Evolutionary conservation across 1,139 yeast genomes (phyloP), one percentile per base, ranked within the genome.

Genomic region (Blastobotrys raffinosifermentans): DNA sequence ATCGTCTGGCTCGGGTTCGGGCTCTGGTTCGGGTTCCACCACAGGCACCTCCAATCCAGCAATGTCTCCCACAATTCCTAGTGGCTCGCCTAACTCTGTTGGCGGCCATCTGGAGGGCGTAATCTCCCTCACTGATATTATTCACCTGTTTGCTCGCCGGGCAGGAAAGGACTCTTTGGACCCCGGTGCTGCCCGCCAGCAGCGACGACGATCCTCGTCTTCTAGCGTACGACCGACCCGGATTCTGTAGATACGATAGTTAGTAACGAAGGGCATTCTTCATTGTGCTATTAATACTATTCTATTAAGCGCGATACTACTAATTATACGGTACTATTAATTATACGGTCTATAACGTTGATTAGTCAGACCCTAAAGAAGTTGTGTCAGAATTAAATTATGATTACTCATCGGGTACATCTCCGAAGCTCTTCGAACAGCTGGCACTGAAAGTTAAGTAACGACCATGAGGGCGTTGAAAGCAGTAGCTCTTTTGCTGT

Each of bases 61-160:
- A 19, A 16, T 29, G 25, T 14, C 49, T 26, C 38, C 52, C 40
- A 38, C 47, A 32, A 4, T 39, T 6, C 27, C 27, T n/a, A 25
- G 14, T 7, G 27, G 54, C 4, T 46, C 52, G 17, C 39, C 52
- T 7, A 26, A 43, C 15, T 35, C 53, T 2, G 50, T 60, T 32
- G 45, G 40, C 54, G 62, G 52, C 50, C 57, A 79, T 55, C 70
- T 89, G 46, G 74, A 84, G 41, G 97, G 97, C 30, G 97, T 91
- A 16, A 79, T 91, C 4, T 84, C 96, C 2, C 67, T 91, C 47
- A 87, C 97, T 1, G 98, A 89, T 60, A 81, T 89, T 31, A 64
- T 91, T 39, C 84, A 89, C 18, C 63, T 85, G 33, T 72, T 89
- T 49, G 96, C 95, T 3, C 73, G 79, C 47, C 74, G 76, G 26